Base-by-base conservation (phyloP, 257 asterid genomes). In the Sherardia arvensis region DNA sequence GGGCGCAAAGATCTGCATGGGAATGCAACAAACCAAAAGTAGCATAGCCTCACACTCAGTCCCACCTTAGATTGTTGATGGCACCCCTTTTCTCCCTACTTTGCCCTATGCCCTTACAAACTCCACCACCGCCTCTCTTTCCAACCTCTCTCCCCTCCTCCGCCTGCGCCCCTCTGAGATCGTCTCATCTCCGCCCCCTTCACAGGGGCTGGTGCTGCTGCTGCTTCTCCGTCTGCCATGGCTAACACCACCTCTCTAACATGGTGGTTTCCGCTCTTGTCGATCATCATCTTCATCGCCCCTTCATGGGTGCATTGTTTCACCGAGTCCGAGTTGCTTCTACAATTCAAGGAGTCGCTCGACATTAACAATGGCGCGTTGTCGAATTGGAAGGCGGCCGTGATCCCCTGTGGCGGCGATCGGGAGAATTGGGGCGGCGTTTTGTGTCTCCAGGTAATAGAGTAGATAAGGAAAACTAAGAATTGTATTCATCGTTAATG, bases 261-360 rank as follows among this genome's bases (percentile, higher is more conserved):
- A 20, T 25, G 53, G 38, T 18, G 51, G 51, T 43, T 43, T 15
- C 21, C 0, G 7, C 0, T 43, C 20, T 3, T 40, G n/a, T n/a
- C n/a, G 48, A 17, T 43, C 17, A 10, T 53, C 64, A 12, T 25
- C 59, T 12, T 59, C 20, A 3, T 75, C 48, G n/a, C 67, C 12
- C 49, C 53, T 49, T 2, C 68, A 40, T 61, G 27, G 34, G 28
- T 11, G 27, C 17, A 8, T 15, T 9, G 72, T 20, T 36, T 60
- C 47, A 72, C 83, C 0, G 93, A 85, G 8, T 27, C 79, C 1
- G 80, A 85, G 53, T 69, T 70, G 45, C 83, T 85, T 25, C 62
- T 79, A 53, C 69, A 75, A 57, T 83, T 85, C 66, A 76, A 59
- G 72, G 65, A 66, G 20, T 80, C 84, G 14, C 55, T 85, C 29